phyloP scores from a whole-genome alignment of 768 basidiomycete species.

The Naganishia antarctica region DNA sequence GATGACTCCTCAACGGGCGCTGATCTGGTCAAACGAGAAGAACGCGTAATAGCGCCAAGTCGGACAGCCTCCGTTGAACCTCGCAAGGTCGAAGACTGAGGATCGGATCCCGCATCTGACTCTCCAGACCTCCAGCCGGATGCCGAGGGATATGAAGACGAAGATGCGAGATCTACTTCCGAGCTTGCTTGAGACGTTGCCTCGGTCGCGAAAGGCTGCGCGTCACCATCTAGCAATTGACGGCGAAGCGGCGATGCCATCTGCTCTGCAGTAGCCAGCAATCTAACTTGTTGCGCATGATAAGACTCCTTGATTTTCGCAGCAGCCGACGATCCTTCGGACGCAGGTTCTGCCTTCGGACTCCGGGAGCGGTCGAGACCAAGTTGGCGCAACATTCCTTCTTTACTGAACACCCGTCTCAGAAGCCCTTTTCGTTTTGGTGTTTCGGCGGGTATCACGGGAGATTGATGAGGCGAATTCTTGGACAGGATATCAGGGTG shows the following conservation, averaged over 20 bases:
- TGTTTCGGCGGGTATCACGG: background rate
- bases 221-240: too few relatives aligned
- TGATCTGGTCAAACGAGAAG: background rate
- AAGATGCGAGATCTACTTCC: too few relatives aligned
- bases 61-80: background rate
- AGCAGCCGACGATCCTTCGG: background rate
- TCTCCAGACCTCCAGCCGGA: background rate
- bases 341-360: background rate
- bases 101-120: background rate
- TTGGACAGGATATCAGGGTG: background rate
- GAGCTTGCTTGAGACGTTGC: too few relatives aligned
- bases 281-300: slow-evolving; percentile 1
- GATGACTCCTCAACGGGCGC: background rate
- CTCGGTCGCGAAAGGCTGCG: too few relatives aligned
- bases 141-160: too few relatives aligned
- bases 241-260: slow-evolving; percentile 1
- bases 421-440: background rate
- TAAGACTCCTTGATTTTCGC: background rate
- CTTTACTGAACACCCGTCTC: slow-evolving; percentile 7
- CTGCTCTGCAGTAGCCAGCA: slow-evolving; percentile 6
- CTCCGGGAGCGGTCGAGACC: background rate
- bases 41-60: background rate
- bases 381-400: background rate
- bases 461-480: background rate
- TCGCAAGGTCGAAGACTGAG: background rate